These are phyloP conservation scores for Lizanozyma gosingica DNA, from an alignment of 1,139 yeast genomes.

Conservation along the genomic window DNA sequence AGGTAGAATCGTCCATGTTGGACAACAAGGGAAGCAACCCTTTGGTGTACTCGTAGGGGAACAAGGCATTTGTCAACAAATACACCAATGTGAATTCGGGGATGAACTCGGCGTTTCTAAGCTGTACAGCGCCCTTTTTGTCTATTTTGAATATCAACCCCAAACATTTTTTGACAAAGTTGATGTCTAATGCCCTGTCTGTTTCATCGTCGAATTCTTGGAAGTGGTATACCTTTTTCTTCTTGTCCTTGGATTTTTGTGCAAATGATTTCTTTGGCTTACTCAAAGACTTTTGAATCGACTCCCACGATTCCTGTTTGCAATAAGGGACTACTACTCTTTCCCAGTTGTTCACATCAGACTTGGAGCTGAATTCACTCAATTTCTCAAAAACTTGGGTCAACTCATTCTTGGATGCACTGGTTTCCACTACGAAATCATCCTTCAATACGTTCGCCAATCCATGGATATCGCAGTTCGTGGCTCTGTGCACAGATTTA, in stretches of 20 bases:
- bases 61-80: slow-evolving; percentile 77
- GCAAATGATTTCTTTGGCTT: background rate
- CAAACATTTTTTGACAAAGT: slow-evolving; percentile 8
- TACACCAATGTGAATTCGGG: slow-evolving; percentile 63
- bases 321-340: slow-evolving; percentile 24
- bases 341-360: slow-evolving; percentile 22
- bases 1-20: slow-evolving; percentile 37
- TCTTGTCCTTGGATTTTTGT: slow-evolving; percentile 8
- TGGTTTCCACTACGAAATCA: slow-evolving; percentile 10
- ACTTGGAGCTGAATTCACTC: slow-evolving; percentile 10
- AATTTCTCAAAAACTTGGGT: slow-evolving; percentile 17
- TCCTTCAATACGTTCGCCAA: slow-evolving; percentile 11
- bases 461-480: slow-evolving; percentile 8
- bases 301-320: slow-evolving; percentile 20
- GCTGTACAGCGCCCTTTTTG: slow-evolving; percentile 11
- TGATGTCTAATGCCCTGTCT: background rate
- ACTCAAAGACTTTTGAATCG: slow-evolving; percentile 12
- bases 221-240: slow-evolving; percentile 13
- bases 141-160: slow-evolving; percentile 3
- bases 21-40: slow-evolving; percentile 46
- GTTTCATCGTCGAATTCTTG: slow-evolving; percentile 22
- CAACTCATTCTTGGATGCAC: slow-evolving; percentile 14
- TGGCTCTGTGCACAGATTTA: slow-evolving; percentile 35
- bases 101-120: slow-evolving; percentile 19
- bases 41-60: slow-evolving; percentile 51